These are phyloP conservation scores for Clarireedia homoeocarpa DNA, from an alignment of 2,329 filamentous ascomycete species.

Conservation along the genomic window DNA sequence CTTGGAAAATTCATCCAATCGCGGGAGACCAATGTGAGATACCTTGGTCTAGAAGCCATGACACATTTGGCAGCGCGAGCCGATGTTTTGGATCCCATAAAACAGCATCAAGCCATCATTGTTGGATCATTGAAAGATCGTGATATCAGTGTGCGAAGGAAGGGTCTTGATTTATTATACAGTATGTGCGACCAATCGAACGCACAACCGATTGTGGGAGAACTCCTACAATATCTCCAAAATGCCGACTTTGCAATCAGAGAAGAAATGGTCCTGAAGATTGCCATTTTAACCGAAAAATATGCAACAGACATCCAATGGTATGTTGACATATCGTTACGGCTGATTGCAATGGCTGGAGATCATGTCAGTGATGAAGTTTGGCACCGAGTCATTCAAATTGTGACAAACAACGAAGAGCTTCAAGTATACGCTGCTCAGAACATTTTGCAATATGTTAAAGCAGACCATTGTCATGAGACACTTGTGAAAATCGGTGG, in stretches of 20 bases:
- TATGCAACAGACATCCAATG: slow-evolving; percentile 98
- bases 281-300: slow-evolving; percentile 96
- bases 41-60: slow-evolving; percentile 94
- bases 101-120: slow-evolving; percentile 95
- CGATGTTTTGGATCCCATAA: slow-evolving; percentile 93
- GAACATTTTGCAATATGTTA: slow-evolving; percentile 86
- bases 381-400: slow-evolving; percentile 97
- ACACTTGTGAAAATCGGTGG: slow-evolving; percentile 96
- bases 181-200: slow-evolving; percentile 99
- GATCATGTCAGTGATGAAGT: slow-evolving; percentile 99
- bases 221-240: slow-evolving; percentile 88
- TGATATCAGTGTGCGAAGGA: slow-evolving; percentile 93
- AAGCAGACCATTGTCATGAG: slow-evolving; percentile 89
- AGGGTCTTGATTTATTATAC: slow-evolving; percentile 92
- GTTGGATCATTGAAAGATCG: slow-evolving; percentile 88
- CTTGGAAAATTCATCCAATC: slow-evolving; percentile 95
- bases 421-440: slow-evolving; percentile 94
- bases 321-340: slow-evolving; percentile 96
- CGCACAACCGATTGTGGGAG: slow-evolving; percentile 84
- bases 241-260: slow-evolving; percentile 96
- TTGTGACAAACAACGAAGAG: slow-evolving; percentile 98
- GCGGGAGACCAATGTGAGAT: slow-evolving; percentile 92
- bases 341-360: slow-evolving; percentile 90
- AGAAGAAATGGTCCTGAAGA: slow-evolving; percentile 98
- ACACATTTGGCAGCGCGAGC: slow-evolving; percentile 90